Base-by-base conservation (phyloP, 306 rosid species). In the Prunus mume region DNA sequence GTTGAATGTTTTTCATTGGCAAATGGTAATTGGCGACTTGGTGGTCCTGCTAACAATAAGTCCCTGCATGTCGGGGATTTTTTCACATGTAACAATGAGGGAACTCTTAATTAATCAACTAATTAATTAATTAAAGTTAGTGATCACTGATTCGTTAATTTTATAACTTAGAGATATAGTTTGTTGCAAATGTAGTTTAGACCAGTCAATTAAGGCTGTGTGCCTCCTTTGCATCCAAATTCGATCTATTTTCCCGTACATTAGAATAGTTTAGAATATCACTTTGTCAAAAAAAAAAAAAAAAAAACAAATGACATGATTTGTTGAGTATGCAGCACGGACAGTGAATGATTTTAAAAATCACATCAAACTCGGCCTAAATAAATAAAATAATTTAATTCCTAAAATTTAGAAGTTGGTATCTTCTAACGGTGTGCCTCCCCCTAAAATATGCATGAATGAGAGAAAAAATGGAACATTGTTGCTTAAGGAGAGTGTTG, bases 21-120 rank as follows among this genome's bases (percentile, higher is more conserved):
- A 28, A 38, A 63, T 28, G 22, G n/a, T 63, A 63, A 27, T 51
- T 30, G 25, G 63, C 30, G 19, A n/a, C 47, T 0, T 24, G 43
- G 86, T 87, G 89, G 89, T 79, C 87, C 83, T 82, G 49, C 46
- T 51, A 11, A 57, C 27, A 56, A 1, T 52, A 52, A 11, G 28
- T 57, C 63, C 28, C 15, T 64, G 60, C 71, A 81, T 81, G 83
- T 47, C 43, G 60, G 73, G 67, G 74, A 22, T 66, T 68, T 56
- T 46, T 77, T 71, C 82, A 70, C 81, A 51, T 80, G 65, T 43
- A 84, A 78, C 78, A 78, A 76, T 55, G 60, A 75, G 71, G n/a
- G 7, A 51, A 69, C 52, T 12, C 43, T 34, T 38, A 38, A 38
- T 38, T 38, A 38, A 34, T 34, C 25, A 47, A 5, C 15, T 50